Evolutionary conservation across 495 filamentous ascomycete species (phyloP).

Genomic region (Aspergillus mulundensis): DNA sequence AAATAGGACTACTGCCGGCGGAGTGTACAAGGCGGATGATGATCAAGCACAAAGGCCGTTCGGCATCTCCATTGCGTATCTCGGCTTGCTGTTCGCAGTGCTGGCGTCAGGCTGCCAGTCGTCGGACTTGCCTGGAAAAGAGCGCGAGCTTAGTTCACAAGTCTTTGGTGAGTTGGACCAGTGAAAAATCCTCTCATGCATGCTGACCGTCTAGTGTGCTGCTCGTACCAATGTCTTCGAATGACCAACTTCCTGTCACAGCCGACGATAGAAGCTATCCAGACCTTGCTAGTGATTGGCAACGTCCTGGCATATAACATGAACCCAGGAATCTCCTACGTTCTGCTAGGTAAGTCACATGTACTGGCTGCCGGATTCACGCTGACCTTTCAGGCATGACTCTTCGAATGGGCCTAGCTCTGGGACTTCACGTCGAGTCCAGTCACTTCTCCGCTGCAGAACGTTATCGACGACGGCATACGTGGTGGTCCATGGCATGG

Average conservation of each 20-base stretch:
- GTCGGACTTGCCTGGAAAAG: conserved; percentile 60
- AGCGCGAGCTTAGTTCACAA: conserved; percentile 55
- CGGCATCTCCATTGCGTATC: conserved; percentile 59
- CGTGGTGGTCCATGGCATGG: conserved; percentile 61
- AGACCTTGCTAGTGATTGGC: conserved; percentile 54
- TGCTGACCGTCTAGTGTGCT: conserved; percentile 44
- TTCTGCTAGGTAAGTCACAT: conserved; percentile 40
- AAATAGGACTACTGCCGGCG: conserved; percentile 52
- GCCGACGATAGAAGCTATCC: conserved; percentile 55
- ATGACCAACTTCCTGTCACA: conserved; percentile 59
- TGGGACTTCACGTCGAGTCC: conserved; percentile 53
- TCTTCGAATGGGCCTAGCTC: conserved; percentile 53
- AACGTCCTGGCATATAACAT: conserved; percentile 62
- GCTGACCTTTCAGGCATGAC: conserved; percentile 41
- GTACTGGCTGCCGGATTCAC: not conserved
- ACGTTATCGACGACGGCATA: conserved; percentile 37
- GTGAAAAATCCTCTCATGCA: not conserved
- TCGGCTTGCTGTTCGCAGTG: conserved; percentile 73
- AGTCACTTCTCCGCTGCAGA: conserved; percentile 42
- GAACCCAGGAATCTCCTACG: conserved; percentile 61
- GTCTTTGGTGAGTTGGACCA: conserved; percentile 45
- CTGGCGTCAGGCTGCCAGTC: conserved; percentile 81
- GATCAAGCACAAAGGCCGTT: conserved; percentile 41
- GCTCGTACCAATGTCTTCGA: conserved; percentile 59
- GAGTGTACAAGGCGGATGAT: conserved; percentile 33